Evolutionary conservation across 106 monocot genomes (phyloP).

Genomic region (Dendrobium chrysotoxum): DNA sequence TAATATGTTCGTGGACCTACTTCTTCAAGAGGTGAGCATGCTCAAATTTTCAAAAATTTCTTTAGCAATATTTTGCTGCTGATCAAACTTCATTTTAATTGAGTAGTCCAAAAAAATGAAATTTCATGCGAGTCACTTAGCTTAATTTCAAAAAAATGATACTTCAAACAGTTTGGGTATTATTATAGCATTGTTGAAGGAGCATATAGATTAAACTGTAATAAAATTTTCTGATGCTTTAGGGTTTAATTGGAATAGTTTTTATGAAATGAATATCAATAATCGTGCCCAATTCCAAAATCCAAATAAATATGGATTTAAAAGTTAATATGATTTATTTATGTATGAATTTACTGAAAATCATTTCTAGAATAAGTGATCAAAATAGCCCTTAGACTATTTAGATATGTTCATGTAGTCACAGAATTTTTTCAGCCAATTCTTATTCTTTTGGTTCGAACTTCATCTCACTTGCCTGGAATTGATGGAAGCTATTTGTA

Average conservation of each 20-base stretch:
- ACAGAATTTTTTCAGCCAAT: too few relatives aligned
- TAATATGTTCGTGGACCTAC: conserved; percentile 94
- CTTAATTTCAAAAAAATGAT: too few relatives aligned
- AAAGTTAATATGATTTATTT: too few relatives aligned
- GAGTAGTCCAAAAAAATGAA: neutral
- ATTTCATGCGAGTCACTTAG: neutral
- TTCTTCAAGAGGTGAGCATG: conserved; percentile 84
- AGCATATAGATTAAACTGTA: neutral
- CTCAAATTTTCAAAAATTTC: neutral
- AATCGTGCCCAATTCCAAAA: neutral
- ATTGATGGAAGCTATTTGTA: too few relatives aligned
- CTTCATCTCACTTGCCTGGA: too few relatives aligned
- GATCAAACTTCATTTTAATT: neutral
- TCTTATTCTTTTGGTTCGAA: too few relatives aligned
- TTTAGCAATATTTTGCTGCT: neutral
- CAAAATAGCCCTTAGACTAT: too few relatives aligned
- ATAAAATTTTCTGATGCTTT: neutral
- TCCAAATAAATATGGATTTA: neutral
- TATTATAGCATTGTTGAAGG: neutral
- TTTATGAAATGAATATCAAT: neutral
- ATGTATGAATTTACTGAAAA: too few relatives aligned
- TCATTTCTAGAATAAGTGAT: too few relatives aligned
- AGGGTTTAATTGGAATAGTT: neutral
- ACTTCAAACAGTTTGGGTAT: neutral
- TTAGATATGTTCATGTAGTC: too few relatives aligned